A percentile compares a stretch with the other conserved stretches of the same genome.
Conservation (phyloP, 2,329 filamentous ascomycete species). For the Fusarium heterosporum region DNA sequence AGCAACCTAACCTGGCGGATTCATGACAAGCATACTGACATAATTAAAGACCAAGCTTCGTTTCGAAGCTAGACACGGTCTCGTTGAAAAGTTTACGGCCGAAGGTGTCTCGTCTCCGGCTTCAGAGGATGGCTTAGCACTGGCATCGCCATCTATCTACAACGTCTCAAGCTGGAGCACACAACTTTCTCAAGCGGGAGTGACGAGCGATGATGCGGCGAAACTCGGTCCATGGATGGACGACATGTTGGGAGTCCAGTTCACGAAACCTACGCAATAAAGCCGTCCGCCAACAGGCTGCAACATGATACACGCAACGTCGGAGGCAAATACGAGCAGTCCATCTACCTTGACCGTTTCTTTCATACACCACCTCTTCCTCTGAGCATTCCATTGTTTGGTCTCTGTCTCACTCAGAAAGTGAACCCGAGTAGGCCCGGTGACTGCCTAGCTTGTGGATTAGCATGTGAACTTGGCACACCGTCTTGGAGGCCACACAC, state of each 20-base stretch:
- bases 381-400: slow-evolving; percentile 26
- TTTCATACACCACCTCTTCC: slow-evolving; percentile 40
- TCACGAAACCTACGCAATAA: slow-evolving; percentile 43
- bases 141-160: slow-evolving; percentile 37
- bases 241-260: slow-evolving; percentile 47
- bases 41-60: slow-evolving; percentile 48
- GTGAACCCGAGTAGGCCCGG: slow-evolving; percentile 33
- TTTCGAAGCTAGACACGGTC: slow-evolving; percentile 54
- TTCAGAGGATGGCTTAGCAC: slow-evolving; percentile 17
- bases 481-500: slow-evolving; percentile 32
- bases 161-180: slow-evolving; percentile 46
- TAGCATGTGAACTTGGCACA: slow-evolving; percentile 40
- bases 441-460: slow-evolving; percentile 35
- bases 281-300: slow-evolving; percentile 23
- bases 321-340: slow-evolving; percentile 27
- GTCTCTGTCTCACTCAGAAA: slow-evolving; percentile 37
- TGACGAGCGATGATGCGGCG: slow-evolving; percentile 39
- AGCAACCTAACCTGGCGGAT: background rate
- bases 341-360: slow-evolving; percentile 6
- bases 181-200: slow-evolving; percentile 43
- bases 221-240: slow-evolving; percentile 50
- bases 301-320: slow-evolving; percentile 29
- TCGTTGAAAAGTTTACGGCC: slow-evolving; percentile 51
- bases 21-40: slow-evolving; percentile 10
- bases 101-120: slow-evolving; percentile 33